A percentile compares a stretch with the other conserved stretches of the same genome.
Conservation (phyloP, 495 filamentous ascomycete species). For the Hypoxylon subgilvum region DNA sequence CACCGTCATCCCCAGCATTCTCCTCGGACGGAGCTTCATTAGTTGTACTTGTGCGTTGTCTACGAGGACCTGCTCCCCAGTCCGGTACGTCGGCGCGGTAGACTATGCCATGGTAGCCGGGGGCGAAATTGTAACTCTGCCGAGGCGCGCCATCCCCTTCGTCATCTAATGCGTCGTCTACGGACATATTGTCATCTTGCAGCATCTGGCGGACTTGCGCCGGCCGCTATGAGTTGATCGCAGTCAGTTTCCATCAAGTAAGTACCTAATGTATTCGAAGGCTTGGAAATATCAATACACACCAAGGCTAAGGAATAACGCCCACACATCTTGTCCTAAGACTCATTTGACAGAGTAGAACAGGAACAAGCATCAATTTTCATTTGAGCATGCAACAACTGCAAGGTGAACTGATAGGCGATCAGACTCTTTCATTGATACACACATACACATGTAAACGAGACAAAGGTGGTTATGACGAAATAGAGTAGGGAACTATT, state of each 20-base stretch:
- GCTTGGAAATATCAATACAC: slow-evolving; percentile 48
- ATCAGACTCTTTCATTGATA: too few species aligned
- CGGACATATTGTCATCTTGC: slow-evolving; percentile 74
- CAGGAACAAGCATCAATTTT: too few species aligned
- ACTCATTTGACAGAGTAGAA: too few species aligned
- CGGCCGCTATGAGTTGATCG: slow-evolving; percentile 56
- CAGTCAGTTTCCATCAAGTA: slow-evolving; percentile 22
- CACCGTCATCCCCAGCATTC: slow-evolving; percentile 20
- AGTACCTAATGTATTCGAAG: background rate
- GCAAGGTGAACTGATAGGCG: too few species aligned
- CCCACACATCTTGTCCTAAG: slow-evolving; percentile 72
- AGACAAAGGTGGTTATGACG: slow-evolving; percentile 24
- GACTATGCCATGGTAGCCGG: slow-evolving; percentile 81
- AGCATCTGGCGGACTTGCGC: slow-evolving; percentile 72
- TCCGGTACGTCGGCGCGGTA: slow-evolving; percentile 78
- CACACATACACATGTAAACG: background rate
- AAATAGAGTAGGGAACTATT: slow-evolving; percentile 9
- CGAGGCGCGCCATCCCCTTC: slow-evolving; percentile 63
- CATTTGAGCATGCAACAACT: too few species aligned
- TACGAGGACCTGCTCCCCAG: slow-evolving; percentile 52
- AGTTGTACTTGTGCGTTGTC: slow-evolving; percentile 19
- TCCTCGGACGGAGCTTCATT: slow-evolving; percentile 7
- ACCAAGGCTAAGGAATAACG: slow-evolving; percentile 83
- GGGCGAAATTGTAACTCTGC: slow-evolving; percentile 91
- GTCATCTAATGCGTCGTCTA: slow-evolving; percentile 78